Evolutionary conservation across 495 filamentous ascomycete genomes (phyloP), one percentile per base, ranked within the genome.

Genomic region (Immersiella caudata): DNA sequence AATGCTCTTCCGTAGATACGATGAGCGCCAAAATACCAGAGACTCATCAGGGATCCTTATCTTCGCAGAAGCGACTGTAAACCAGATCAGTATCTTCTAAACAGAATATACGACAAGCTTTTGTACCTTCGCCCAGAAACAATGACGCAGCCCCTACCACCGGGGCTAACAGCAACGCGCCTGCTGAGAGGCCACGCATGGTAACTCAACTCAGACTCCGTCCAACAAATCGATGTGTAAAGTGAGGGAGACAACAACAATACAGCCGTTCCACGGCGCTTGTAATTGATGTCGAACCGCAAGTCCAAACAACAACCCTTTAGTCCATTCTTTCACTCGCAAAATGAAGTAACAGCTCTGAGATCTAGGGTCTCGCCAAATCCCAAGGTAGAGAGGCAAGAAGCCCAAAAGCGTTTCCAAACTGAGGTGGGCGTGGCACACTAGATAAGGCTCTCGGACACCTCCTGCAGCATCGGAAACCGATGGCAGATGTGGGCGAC

Each of bases 161-260:
- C 51, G 78, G 74, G 67, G 71, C 78, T 64, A 79, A 62, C 49
- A 78, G 65, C 29, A 75, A 66, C 40, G 71, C 67, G 36, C 67
- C 72, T 64, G 71, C 67, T 29, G 67, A 58, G 18, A 71, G 69
- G 69, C 75, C 76, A 64, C 72, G 77, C 78, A 81, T 81, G 18
- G 68, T 27, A 18, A 46, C 5, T 12, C 40, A 46, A 46, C 40
- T 46, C 40, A 5, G 40, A 46, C 40, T 46, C 11, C 11, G 40
- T 6, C 21, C 14, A 16, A 26, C 24, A 27, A 18, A 59, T 40
- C 20, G 65, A 62, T 20, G 14, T 52, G 26, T 46, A 1, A 62
- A 21, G 7, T 21, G 3, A 50, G 50, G 33, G 2, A 61, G 51
- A 58, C 11, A 46, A 46, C 5, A 46, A 18, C 40, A 46, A 18